Evolutionary conservation across 495 filamentous ascomycete genomes (phyloP).

Genomic region (Baudoinia panamericana): DNA sequence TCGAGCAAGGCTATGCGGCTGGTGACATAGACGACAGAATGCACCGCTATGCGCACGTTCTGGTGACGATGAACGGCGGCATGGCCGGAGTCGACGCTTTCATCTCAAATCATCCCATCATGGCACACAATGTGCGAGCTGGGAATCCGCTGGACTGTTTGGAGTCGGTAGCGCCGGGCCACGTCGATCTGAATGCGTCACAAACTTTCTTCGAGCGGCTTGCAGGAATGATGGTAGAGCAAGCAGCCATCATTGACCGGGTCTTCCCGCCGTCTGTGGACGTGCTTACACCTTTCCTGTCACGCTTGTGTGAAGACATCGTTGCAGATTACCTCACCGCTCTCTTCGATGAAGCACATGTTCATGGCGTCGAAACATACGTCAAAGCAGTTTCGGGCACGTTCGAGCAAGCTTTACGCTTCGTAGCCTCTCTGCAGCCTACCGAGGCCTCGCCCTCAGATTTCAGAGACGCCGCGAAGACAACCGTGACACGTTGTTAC

Average conservation of each 20-base stretch:
- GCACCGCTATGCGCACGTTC: slow-evolving; percentile 75
- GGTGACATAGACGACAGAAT: slow-evolving; percentile 80
- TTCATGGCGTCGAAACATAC: slow-evolving; percentile 55
- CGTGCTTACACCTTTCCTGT: slow-evolving; percentile 63
- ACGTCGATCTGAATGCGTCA: slow-evolving; percentile 62
- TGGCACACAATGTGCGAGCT: slow-evolving; percentile 55
- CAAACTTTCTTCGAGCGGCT: slow-evolving; percentile 67
- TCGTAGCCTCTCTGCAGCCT: slow-evolving; percentile 53
- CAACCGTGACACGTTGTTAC: slow-evolving; percentile 57
- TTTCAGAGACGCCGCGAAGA: slow-evolving; percentile 43
- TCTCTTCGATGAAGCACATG: slow-evolving; percentile 81
- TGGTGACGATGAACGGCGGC: slow-evolving; percentile 72
- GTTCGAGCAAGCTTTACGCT: slow-evolving; percentile 69
- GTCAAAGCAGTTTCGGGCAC: slow-evolving; percentile 74
- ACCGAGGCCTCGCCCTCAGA: slow-evolving; percentile 45
- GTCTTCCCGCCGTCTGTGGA: slow-evolving; percentile 69
- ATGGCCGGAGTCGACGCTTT: slow-evolving; percentile 66
- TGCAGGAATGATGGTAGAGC: slow-evolving; percentile 63
- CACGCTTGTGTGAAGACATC: slow-evolving; percentile 72
- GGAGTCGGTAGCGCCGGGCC: slow-evolving; percentile 39
- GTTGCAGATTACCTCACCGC: slow-evolving; percentile 75
- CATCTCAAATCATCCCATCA: slow-evolving; percentile 73
- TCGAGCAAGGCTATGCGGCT: slow-evolving; percentile 77
- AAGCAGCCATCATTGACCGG: slow-evolving; percentile 66
- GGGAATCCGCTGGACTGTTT: slow-evolving; percentile 76